These are phyloP conservation scores for Geosmithia morbida DNA, from an alignment of 2,329 filamentous ascomycete genomes.

Conservation along the genomic window DNA sequence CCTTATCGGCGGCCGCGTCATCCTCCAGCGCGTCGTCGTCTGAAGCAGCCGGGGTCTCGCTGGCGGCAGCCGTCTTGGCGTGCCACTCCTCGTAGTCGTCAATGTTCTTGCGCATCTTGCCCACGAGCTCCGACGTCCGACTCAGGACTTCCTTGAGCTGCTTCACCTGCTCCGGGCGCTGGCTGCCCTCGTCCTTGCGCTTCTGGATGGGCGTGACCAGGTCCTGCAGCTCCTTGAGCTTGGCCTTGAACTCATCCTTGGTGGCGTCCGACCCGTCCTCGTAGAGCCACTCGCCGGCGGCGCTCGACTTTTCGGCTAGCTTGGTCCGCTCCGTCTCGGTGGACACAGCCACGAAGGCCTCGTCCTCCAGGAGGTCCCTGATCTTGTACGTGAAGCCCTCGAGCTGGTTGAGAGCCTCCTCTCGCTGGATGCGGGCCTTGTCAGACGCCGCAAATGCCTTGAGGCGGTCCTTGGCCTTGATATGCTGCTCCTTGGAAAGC, in stretches of 20 bases:
- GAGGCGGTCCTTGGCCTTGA: conserved; percentile 52
- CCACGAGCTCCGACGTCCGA: conserved; percentile 55
- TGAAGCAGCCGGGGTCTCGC: conserved; percentile 27
- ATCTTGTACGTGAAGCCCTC: conserved; percentile 86
- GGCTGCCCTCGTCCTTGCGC: conserved; percentile 56
- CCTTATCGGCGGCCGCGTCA: conserved; percentile 18
- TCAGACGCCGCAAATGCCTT: conserved; percentile 80
- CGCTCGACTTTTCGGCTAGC: conserved; percentile 54
- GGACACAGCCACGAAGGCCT: conserved; percentile 57
- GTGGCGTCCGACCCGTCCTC: conserved; percentile 66
- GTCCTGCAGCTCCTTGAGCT: conserved; percentile 61
- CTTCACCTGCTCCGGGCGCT: conserved; percentile 57
- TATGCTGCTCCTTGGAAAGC: conserved; percentile 32
- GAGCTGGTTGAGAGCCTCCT: conserved; percentile 84
- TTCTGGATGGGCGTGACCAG: conserved; percentile 66
- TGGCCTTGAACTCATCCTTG: conserved; percentile 59
- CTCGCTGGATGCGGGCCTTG: conserved; percentile 56
- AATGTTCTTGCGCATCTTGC: conserved; percentile 57
- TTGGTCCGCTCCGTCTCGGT: conserved; percentile 50
- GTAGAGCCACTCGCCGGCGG: conserved; percentile 81
- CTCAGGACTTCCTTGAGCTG: conserved; percentile 56
- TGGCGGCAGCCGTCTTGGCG: conserved; percentile 28
- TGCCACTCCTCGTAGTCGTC: conserved; percentile 49
- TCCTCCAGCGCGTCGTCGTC: conserved; percentile 52
- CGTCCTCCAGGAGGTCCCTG: conserved; percentile 67